Evolutionary conservation across 2,329 filamentous ascomycete genomes (phyloP).

Genomic region (Coniella lustricola): DNA sequence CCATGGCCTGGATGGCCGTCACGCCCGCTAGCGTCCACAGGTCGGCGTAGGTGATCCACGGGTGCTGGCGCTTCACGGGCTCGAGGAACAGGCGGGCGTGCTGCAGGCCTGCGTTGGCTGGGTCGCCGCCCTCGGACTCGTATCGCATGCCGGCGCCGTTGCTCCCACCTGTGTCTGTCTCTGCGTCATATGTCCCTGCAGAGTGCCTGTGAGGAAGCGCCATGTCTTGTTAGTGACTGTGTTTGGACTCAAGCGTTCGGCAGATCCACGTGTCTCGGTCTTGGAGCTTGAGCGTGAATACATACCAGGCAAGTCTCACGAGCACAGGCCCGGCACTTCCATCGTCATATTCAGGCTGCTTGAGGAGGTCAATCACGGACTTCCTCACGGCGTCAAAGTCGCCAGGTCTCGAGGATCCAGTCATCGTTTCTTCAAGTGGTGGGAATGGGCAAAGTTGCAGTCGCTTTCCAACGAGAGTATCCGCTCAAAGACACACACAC

Average conservation of each 20-base stretch:
- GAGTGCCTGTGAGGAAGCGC: constrained; percentile 41
- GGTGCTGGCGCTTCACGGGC: constrained; percentile 49
- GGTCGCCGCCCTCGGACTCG: constrained; percentile 56
- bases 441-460: no score
- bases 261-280: background rate
- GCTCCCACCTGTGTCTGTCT: constrained; percentile 53
- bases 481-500: no score
- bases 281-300: no score
- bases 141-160: constrained; percentile 63
- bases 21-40: constrained; percentile 57
- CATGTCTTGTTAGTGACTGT: background rate
- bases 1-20: constrained; percentile 53
- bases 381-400: constrained; percentile 55
- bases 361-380: constrained; percentile 45
- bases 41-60: constrained; percentile 60
- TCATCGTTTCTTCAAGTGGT: background rate
- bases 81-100: constrained; percentile 58
- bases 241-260: no score
- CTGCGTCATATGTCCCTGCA: constrained; percentile 54
- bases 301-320: constrained; percentile 55
- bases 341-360: constrained; percentile 58
- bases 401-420: constrained; percentile 33
- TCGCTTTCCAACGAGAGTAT: no score
- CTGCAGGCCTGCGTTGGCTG: constrained; percentile 57
- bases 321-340: constrained; percentile 57